A percentile compares a stretch with the other conserved stretches of the same genome.
These are phyloP conservation scores for Phytophthora pini DNA, from an alignment of 352 stramenopile species.

Conservation along the genomic window DNA sequence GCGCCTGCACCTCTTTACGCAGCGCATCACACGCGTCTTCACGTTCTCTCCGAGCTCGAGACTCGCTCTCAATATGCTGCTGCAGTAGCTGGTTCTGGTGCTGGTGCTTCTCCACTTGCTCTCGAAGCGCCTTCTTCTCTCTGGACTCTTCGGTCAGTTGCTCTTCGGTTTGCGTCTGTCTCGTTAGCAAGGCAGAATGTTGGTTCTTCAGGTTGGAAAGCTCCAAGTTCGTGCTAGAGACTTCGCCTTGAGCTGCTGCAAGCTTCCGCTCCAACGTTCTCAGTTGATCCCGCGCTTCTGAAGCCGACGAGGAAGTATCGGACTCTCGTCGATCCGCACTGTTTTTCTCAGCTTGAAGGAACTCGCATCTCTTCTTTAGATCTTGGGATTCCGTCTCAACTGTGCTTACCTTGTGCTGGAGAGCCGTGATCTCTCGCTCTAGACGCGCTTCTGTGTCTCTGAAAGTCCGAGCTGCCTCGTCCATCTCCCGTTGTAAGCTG, in stretches of 20 bases:
- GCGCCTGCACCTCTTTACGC: conserved; percentile 28
- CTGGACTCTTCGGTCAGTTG: conserved; percentile 52
- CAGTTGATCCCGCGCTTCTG: conserved; percentile 15
- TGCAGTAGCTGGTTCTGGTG: conserved; percentile 25
- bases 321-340: conserved; percentile 6
- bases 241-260: conserved; percentile 19
- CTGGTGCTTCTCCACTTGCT: conserved; percentile 38
- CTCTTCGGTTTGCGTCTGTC: conserved; percentile 48
- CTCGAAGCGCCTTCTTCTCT: conserved; percentile 45
- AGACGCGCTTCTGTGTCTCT: conserved; percentile 19
- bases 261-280: conserved; percentile 26
- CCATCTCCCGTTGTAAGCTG: conserved; percentile 14
- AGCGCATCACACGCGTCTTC: conserved; percentile 31
- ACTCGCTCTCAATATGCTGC: conserved; percentile 30
- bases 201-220: conserved; percentile 41
- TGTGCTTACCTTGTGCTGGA: conserved; percentile 18
- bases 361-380: conserved; percentile 14
- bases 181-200: conserved; percentile 28
- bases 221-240: conserved; percentile 30
- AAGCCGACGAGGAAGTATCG: conserved; percentile 4
- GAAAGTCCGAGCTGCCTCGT: conserved; percentile 21
- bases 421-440: conserved; percentile 17
- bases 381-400: conserved; percentile 22
- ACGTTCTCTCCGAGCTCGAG: conserved; percentile 20
- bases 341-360: conserved; percentile 24